A percentile compares a stretch with the other conserved stretches of the same genome.
phyloP scores from a whole-genome alignment of 345 rosid genomes.

The Hypericum perforatum region DNA sequence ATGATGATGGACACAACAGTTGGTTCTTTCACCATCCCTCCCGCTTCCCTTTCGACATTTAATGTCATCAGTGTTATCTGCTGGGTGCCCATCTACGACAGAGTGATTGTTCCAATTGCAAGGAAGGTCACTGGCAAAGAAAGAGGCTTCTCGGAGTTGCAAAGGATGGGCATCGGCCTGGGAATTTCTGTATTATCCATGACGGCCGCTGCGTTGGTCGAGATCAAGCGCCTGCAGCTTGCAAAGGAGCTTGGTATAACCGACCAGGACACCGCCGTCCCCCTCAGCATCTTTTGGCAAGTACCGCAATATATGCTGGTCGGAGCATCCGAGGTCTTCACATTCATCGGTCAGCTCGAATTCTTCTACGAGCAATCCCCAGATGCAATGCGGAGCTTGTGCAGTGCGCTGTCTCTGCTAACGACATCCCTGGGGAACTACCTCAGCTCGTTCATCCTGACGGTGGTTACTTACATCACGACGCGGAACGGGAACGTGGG shows the following conservation, averaged over 20 bases:
- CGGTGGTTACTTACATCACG: conserved; percentile 58
- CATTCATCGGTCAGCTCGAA: conserved; percentile 73
- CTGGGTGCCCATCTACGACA: conserved; percentile 84
- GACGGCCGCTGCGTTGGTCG: conserved; percentile 78
- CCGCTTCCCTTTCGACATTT: conserved; percentile 75
- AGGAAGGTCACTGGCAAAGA: conserved; percentile 73
- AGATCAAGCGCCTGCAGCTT: conserved; percentile 51
- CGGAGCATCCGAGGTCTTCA: conserved; percentile 87
- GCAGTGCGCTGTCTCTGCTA: conserved; percentile 66
- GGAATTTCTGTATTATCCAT: conserved; percentile 62
- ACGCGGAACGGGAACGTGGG: conserved; percentile 50
- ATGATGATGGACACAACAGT: conserved; percentile 69
- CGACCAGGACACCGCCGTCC: conserved; percentile 41
- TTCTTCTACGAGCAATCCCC: conserved; percentile 96
- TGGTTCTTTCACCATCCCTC: conserved; percentile 81
- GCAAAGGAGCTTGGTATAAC: conserved; percentile 68
- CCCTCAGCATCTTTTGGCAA: conserved; percentile 81
- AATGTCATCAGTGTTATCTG: conserved; percentile 71
- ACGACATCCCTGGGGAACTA: conserved; percentile 74
- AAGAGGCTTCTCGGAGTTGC: conserved; percentile 83
- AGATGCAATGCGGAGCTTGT: conserved; percentile 87
- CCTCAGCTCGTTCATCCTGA: conserved; percentile 76
- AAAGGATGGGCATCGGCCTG: conserved; percentile 88
- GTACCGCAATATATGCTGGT: conserved; percentile 76
- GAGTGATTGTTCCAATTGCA: conserved; percentile 63